Evolutionary conservation across 352 stramenopile species (phyloP), one percentile per base, ranked within the genome.

Genomic region (Globisporangium paroecandrum): DNA sequence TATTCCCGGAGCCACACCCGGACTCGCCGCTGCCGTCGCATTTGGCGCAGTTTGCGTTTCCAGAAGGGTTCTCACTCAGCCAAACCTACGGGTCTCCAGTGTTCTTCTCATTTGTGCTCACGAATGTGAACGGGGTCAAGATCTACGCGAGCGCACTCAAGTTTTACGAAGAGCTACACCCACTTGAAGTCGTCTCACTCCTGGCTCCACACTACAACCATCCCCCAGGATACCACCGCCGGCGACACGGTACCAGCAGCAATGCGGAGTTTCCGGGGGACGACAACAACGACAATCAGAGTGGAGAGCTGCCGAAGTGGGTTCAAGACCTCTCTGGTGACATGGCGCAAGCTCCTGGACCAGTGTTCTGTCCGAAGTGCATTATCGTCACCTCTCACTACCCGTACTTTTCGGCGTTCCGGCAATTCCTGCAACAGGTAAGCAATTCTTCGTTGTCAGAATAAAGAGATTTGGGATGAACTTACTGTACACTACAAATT

Each of bases 351-450:
- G 76, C 78, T 20, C 81, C 85, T 22, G 82, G 83, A 0, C 77
- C 85, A 27, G 85, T 93, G 20, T 98, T 97, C 71, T 88, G 91
- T 38, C 95, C 97, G 4, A 98, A 98, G 59, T 96, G 90, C 66
- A 87, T 99, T 47, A 73, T 98, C 25, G 71, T 98, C 32, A 87
- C 98, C 25, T 98, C 92, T 10, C 94, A 98, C 51, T 98, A 98
- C 82, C 96, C 96, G 4, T 99, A 99, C 76, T 97, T 98, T 59
- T 96, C 79, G 15, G 89, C 94, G 8, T 99, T 98, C 75, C 89
- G 94, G 18, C 86, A 96, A 65, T 99, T 98, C 71, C 77, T 99
- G n/a, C 91, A 97, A 38, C 95, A 99, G 81, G 81, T 98, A 64
- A 87, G 41, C 4, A 58, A 58, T 2, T 5, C 43, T 15, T 47